Percentiles rank a stretch among this genome's conserved stretches.
Evolutionary conservation across 2,329 filamentous ascomycete species (phyloP).

Genomic region (Paecilomyces fulvus): DNA sequence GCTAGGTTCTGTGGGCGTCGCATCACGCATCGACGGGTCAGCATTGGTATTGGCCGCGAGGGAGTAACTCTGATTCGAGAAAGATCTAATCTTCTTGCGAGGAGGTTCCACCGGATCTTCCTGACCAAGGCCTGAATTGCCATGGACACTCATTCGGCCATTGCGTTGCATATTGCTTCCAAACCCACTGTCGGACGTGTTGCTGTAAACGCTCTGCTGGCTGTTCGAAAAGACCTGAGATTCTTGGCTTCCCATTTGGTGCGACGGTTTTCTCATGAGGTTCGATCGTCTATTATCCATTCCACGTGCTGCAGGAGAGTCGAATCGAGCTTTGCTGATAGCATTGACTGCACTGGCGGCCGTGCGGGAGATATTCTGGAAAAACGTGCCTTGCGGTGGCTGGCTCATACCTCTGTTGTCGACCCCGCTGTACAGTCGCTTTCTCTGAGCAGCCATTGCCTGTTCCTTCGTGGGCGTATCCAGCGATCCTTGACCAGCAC

Average conservation of each 20-base stretch:
- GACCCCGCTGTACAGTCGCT: conserved; percentile 75
- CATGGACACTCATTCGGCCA: conserved; percentile 20
- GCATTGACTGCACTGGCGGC: conserved; percentile 89
- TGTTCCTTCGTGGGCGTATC: conserved; percentile 98
- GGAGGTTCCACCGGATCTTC: conserved; percentile 65
- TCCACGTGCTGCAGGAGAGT: conserved; percentile 67
- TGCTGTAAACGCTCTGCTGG: conserved; percentile 66
- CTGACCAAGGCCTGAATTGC: conserved; percentile 40
- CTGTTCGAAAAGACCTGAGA: conserved; percentile 64
- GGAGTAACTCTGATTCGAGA: conserved; percentile 41
- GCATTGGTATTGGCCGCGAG: conserved; percentile 27
- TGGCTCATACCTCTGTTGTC: conserved; percentile 60
- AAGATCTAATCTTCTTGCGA: conserved; percentile 61
- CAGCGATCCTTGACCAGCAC: conserved; percentile 64
- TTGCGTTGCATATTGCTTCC: conserved; percentile 55
- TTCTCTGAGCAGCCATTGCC: conserved; percentile 91
- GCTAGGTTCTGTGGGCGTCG: conserved; percentile 38
- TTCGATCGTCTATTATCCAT: conserved; percentile 58
- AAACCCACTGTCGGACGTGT: conserved; percentile 67
- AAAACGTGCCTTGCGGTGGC: conserved; percentile 72
- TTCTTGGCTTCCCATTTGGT: conserved; percentile 51
- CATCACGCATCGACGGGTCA: conserved; percentile 29
- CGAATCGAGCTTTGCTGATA: conserved; percentile 91
- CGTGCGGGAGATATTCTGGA: conserved; percentile 91
- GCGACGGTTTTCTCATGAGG: conserved; percentile 63